These are phyloP conservation scores for Ustilago loliicola DNA, from an alignment of 1,284 basidiomycete species.

Conservation along the genomic window DNA sequence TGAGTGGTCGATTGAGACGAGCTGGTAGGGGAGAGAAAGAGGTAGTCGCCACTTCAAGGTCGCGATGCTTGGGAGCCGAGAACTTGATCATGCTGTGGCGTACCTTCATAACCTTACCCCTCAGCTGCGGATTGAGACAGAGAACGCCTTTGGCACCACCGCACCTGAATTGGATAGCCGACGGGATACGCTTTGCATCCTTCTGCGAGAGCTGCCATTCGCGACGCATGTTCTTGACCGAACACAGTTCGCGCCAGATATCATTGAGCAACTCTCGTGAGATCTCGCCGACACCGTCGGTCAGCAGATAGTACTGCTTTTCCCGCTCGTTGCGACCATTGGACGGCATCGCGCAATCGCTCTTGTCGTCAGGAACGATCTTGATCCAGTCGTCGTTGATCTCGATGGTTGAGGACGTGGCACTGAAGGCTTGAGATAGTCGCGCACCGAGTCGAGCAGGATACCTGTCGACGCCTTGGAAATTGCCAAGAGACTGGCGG, in stretches of 20 bases:
- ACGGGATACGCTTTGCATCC: slow-evolving; percentile 24
- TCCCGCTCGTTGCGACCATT: neutral
- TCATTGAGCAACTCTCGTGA: slow-evolving; percentile 25
- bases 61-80: slow-evolving; percentile 24
- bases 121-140: slow-evolving; percentile 29
- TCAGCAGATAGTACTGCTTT: slow-evolving; percentile 23
- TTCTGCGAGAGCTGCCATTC: slow-evolving; percentile 23
- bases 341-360: slow-evolving; percentile 13
- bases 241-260: slow-evolving; percentile 33
- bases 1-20: slow-evolving; percentile 38
- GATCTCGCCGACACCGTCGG: slow-evolving; percentile 43
- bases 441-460: slow-evolving; percentile 39
- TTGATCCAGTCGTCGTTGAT: slow-evolving; percentile 31
- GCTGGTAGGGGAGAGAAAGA: slow-evolving; percentile 33
- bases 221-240: slow-evolving; percentile 29
- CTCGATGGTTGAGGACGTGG: slow-evolving; percentile 37
- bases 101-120: slow-evolving; percentile 29
- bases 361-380: slow-evolving; percentile 27
- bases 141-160: slow-evolving; percentile 46
- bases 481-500: slow-evolving; percentile 33
- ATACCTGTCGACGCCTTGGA: slow-evolving; percentile 18
- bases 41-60: slow-evolving; percentile 36
- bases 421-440: slow-evolving; percentile 45
- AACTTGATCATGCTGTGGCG: slow-evolving; percentile 45
- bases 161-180: slow-evolving; percentile 34